Conservation (phyloP, 139 green algal genomes). For the Coelastrella sp. region DNA sequence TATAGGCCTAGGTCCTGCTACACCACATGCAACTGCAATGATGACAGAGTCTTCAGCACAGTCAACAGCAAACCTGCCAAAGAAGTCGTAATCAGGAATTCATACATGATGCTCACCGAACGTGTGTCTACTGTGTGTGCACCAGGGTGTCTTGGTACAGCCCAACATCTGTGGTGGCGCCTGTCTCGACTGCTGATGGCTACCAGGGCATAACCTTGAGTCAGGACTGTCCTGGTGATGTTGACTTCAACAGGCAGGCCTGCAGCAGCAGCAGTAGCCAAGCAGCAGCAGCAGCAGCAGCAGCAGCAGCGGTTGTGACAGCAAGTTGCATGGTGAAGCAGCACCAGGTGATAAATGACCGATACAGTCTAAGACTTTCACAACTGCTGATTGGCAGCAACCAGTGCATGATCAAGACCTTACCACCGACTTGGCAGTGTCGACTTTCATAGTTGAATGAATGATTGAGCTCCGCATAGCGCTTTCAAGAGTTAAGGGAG, state of each 20-base stretch:
- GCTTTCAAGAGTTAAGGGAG: too few species aligned
- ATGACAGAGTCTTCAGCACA: not conserved
- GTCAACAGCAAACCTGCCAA: not conserved
- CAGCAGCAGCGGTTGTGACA: not conserved
- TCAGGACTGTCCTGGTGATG: conserved; percentile 60
- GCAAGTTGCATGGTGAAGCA: not conserved
- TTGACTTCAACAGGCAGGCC: conserved; percentile 74
- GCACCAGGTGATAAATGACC: not conserved
- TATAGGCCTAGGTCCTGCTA: too few species aligned
- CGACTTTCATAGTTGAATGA: too few species aligned
- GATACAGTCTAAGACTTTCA: not conserved
- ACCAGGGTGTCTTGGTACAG: conserved; percentile 13
- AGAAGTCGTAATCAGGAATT: not conserved
- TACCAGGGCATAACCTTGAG: conserved; percentile 56
- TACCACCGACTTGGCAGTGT: too few species aligned
- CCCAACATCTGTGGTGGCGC: conserved; percentile 63
- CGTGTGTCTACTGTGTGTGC: not conserved
- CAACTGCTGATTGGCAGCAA: not conserved
- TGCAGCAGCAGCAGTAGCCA: conserved; percentile 16
- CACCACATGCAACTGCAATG: not conserved
- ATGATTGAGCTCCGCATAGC: too few species aligned
- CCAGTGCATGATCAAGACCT: not conserved
- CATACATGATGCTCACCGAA: not conserved
- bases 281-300: not conserved
- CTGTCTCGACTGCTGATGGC: conserved; percentile 65